These are phyloP conservation scores for Eurotiales sp. DNA, from an alignment of 2,329 filamentous ascomycete species.

Conservation along the genomic window DNA sequence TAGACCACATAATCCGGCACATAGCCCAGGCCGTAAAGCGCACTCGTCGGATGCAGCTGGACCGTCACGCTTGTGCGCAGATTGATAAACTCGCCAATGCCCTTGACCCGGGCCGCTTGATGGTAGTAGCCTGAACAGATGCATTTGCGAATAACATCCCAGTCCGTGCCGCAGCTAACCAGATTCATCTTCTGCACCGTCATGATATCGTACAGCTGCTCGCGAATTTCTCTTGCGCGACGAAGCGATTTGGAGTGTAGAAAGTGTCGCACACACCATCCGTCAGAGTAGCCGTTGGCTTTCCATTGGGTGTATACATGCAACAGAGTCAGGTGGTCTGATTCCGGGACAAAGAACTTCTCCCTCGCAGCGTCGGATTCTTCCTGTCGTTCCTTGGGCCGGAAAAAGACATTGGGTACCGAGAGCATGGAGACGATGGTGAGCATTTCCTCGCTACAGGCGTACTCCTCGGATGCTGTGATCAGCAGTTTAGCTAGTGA, in stretches of 20 bases:
- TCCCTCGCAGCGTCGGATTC: constrained; percentile 93
- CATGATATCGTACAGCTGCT: constrained; percentile 93
- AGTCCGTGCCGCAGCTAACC: constrained; percentile 88
- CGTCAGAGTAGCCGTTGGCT: constrained; percentile 80
- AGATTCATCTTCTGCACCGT: constrained; percentile 86
- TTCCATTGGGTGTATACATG: constrained; percentile 97
- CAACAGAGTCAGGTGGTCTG: constrained; percentile 90
- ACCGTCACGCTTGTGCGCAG: constrained; percentile 90
- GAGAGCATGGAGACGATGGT: constrained; percentile 98
- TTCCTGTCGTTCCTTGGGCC: constrained; percentile 92
- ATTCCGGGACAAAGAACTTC: constrained; percentile 98
- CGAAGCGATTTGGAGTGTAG: constrained; percentile 91
- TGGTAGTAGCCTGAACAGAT: constrained; percentile 98
- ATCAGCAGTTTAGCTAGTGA: constrained; percentile 93
- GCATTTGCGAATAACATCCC: constrained; percentile 92
- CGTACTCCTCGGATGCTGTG: constrained; percentile 81
- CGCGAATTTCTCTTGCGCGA: constrained; percentile 86
- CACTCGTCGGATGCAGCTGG: constrained; percentile 88
- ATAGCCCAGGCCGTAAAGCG: constrained; percentile 88
- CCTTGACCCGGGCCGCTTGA: constrained; percentile 92
- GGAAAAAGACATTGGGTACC: constrained; percentile 93
- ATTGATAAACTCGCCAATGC: constrained; percentile 96
- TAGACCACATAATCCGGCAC: constrained; percentile 97
- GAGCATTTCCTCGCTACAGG: constrained; percentile 94
- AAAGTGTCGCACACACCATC: constrained; percentile 91